Conservation (phyloP, 2,329 filamentous ascomycete species). For the Pestalotiopsis fici region DNA sequence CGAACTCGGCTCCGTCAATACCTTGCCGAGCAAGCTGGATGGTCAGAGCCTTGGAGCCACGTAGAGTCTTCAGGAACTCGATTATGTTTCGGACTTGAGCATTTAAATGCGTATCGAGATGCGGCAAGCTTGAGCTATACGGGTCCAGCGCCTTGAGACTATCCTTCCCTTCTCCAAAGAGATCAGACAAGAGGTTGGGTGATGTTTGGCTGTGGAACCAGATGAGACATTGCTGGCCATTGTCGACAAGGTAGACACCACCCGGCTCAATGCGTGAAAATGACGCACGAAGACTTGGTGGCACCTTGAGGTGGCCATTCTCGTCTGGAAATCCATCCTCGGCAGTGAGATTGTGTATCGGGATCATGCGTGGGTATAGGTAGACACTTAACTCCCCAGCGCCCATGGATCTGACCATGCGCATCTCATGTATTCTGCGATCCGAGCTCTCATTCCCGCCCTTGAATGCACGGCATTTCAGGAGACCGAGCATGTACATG, state of each 20-base stretch:
- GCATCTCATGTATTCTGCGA: conserved; percentile 86
- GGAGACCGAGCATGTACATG: conserved; percentile 90
- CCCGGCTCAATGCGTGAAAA: conserved; percentile 90
- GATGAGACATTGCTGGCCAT: conserved; percentile 86
- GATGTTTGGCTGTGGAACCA: conserved; percentile 94
- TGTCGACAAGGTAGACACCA: conserved; percentile 92
- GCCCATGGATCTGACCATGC: conserved; percentile 87
- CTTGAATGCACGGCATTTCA: conserved; percentile 93
- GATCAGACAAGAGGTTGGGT: conserved; percentile 84
- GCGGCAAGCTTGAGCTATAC: conserved; percentile 76
- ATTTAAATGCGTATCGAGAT: conserved; percentile 89
- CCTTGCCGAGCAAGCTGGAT: conserved; percentile 91
- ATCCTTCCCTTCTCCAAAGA: conserved; percentile 78
- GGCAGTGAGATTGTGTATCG: conserved; percentile 84
- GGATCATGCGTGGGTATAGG: conserved; percentile 91
- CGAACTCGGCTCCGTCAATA: conserved; percentile 91
- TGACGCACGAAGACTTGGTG: conserved; percentile 76
- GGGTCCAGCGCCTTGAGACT: conserved; percentile 78
- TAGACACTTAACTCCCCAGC: conserved; percentile 85
- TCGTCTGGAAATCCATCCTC: conserved; percentile 90
- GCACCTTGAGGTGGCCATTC: conserved; percentile 84
- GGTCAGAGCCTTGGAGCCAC: conserved; percentile 84
- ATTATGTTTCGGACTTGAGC: conserved; percentile 93
- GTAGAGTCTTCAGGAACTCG: conserved; percentile 77
- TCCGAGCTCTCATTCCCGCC: conserved; percentile 89